Evolutionary conservation across 2,329 filamentous ascomycete genomes (phyloP).

Genomic region (Leptodontidium sp.): DNA sequence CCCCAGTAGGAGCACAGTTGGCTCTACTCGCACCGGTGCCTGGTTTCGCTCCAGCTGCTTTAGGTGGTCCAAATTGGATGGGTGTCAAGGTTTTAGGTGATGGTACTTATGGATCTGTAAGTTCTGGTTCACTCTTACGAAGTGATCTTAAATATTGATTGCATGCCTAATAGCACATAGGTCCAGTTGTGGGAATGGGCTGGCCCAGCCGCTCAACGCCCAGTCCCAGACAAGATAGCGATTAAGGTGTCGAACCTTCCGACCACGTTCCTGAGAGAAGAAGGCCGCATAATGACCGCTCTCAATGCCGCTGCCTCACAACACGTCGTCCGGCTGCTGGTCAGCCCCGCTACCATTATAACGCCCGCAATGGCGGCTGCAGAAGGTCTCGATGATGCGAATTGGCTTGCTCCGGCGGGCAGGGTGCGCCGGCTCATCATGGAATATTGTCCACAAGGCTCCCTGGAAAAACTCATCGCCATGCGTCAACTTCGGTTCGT

Average conservation of each 20-base stretch:
- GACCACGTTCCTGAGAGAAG: neutral
- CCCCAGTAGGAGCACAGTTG: neutral
- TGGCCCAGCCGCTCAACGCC: neutral
- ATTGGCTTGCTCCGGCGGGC: neutral
- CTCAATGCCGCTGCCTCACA: neutral
- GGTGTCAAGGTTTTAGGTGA: neutral
- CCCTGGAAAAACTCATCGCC: neutral
- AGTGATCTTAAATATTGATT: no score
- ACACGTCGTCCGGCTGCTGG: neutral
- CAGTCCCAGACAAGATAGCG: neutral
- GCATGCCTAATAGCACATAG: neutral
- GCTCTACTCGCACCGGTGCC: neutral
- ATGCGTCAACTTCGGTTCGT: neutral
- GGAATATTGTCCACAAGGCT: slow-evolving; percentile 3
- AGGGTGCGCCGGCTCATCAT: neutral
- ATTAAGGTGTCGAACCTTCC: neutral
- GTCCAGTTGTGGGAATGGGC: neutral
- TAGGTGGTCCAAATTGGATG: neutral
- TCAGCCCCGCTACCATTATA: neutral
- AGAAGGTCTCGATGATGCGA: neutral
- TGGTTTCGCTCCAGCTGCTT: neutral
- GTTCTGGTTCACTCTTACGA: no score
- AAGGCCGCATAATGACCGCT: neutral
- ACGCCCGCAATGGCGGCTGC: neutral
- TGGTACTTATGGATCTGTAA: neutral